Evolutionary conservation across 2,329 filamentous ascomycete genomes (phyloP).

Genomic region (Eutypa lata): DNA sequence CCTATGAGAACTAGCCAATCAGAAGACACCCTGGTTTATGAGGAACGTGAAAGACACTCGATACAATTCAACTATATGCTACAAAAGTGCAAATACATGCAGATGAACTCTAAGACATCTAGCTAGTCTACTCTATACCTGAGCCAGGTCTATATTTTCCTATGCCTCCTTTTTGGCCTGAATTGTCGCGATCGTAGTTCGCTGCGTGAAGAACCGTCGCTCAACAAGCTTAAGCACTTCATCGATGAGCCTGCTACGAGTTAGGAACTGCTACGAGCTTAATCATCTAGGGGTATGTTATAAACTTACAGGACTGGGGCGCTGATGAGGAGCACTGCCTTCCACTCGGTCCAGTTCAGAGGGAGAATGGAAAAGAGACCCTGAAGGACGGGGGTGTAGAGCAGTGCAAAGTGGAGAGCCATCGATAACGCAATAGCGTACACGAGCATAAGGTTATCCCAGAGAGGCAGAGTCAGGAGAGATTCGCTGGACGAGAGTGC

Average conservation of each 20-base stretch:
- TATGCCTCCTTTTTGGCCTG: conserved; percentile 51
- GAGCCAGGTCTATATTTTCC: conserved; percentile 28
- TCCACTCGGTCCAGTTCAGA: conserved; percentile 83
- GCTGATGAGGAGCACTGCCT: conserved; percentile 84
- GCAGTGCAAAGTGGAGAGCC: conserved; percentile 87
- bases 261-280: conserved; percentile 11
- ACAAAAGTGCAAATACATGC: neutral
- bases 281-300: neutral
- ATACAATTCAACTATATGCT: conserved; percentile 8
- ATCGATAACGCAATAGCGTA: conserved; percentile 92
- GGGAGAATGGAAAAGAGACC: conserved; percentile 87
- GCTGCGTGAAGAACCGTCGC: conserved; percentile 61
- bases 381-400: conserved; percentile 90
- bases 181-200: conserved; percentile 34
- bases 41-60: neutral
- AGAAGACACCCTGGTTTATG: conserved; percentile 2
- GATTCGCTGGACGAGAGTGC: conserved; percentile 94
- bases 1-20: conserved; percentile 5
- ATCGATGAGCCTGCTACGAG: conserved; percentile 64
- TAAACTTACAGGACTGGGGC: conserved; percentile 82
- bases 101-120: conserved; percentile 21
- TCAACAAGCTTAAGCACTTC: conserved; percentile 80
- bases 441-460: conserved; percentile 98
- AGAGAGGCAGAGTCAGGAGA: conserved; percentile 87
- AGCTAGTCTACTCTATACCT: conserved; percentile 28